These are phyloP conservation scores for Lepidium didymum DNA, from an alignment of 345 rosid species.

Conservation along the genomic window DNA sequence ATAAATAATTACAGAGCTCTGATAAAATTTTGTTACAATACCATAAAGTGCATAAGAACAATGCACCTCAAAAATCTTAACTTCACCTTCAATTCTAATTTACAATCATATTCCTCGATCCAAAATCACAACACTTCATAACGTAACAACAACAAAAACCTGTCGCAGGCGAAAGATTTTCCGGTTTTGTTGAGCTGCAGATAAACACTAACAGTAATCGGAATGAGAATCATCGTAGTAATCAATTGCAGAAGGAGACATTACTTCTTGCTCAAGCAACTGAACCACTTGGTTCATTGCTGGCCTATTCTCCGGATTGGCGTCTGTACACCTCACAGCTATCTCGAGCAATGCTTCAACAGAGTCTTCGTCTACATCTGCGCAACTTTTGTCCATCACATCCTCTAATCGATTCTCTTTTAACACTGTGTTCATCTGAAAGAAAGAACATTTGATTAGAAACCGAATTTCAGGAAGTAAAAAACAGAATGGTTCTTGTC, in stretches of 20 bases:
- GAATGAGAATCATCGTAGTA: slow-evolving; percentile 80
- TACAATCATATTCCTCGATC: slow-evolving; percentile 1
- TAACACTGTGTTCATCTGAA: slow-evolving; percentile 71
- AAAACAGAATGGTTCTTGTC: neutral
- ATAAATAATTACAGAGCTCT: neutral
- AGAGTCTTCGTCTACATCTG: slow-evolving; percentile 51
- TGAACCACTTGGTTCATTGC: slow-evolving; percentile 82
- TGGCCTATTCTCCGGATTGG: slow-evolving; percentile 75
- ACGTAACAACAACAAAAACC: neutral
- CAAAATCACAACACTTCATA: neutral
- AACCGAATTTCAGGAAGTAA: neutral
- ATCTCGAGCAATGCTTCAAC: slow-evolving; percentile 78
- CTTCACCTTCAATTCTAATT: slow-evolving; percentile 13
- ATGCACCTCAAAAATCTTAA: slow-evolving; percentile 4
- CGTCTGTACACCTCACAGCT: slow-evolving; percentile 75
- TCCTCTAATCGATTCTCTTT: slow-evolving; percentile 68
- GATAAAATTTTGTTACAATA: neutral
- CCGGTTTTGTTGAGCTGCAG: neutral
- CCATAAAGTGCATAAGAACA: slow-evolving; percentile 9
- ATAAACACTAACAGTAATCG: slow-evolving; percentile 44
- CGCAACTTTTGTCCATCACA: slow-evolving; percentile 64
- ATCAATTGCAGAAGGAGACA: slow-evolving; percentile 77
- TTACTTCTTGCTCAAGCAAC: slow-evolving; percentile 85
- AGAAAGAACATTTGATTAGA: neutral
- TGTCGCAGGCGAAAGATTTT: neutral